Evolutionary conservation across 1,284 basidiomycete genomes (phyloP), one percentile per base, ranked within the genome.

Genomic region (Sporisorium reilianum): DNA sequence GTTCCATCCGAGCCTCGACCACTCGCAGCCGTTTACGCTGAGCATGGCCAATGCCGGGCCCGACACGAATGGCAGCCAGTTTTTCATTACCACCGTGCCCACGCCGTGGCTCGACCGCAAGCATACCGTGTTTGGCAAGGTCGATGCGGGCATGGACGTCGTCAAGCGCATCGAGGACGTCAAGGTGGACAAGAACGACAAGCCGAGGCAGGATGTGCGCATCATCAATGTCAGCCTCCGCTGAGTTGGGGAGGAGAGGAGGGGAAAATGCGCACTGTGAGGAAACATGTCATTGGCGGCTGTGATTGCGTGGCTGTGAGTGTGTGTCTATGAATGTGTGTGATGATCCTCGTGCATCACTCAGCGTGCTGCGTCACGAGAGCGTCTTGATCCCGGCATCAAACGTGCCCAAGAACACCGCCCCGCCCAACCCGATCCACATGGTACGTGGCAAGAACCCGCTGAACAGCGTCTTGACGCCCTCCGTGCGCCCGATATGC

Each of bases 1-100:
- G 86, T 95, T 99, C 83, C 72, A 75, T 16, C 91, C 93, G 71
- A 91, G 92, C 59, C 87, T 97, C 61, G 92, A 90, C 85, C 96
- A 98, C 85, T 94, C 97, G 85, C 88, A 94, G 64, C 95, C 96
- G 0, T 98, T 97, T 84, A 97, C 93, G n/a, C 88, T 99, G 52
- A 95, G 93, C 81, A 98, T 98, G 95, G 97, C 97, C n/a, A 99
- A 99, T 72, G 93, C 94, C 2, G 96, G 97, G 1, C 91, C 94
- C 1, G 88, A 88, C 57, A 99, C 97, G 41, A 99, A 99, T 84
- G 97, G 92, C 2, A 93, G 92, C 4, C 96, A 99, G 85, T 99
- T 99, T 88, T 99, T 99, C 87, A 95, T 99, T 84, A 99, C 97
- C 2, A 97, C 95, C 2, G 95, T 92, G 2, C 92, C 95, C 12